Conservation (phyloP, 2,329 filamentous ascomycete genomes). For the Aspergillus sp. region DNA sequence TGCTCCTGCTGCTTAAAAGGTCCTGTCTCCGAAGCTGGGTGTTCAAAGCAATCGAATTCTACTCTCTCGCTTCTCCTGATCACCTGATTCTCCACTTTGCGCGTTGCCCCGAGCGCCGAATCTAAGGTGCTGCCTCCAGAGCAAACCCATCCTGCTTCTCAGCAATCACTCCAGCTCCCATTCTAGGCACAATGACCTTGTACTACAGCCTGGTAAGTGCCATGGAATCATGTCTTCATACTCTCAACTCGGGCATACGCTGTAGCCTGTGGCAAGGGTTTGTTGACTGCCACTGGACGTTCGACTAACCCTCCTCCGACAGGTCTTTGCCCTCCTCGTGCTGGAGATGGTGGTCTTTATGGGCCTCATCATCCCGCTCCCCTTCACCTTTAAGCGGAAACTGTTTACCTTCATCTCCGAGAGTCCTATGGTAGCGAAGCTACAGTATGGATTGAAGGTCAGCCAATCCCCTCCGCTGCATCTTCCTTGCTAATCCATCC, state of each 20-base stretch:
- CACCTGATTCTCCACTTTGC: too few species aligned
- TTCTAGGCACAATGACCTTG: slow-evolving; percentile 53
- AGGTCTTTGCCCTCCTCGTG: slow-evolving; percentile 43
- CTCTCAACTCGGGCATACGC: slow-evolving; percentile 5
- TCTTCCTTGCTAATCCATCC: neutral
- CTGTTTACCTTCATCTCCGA: slow-evolving; percentile 96
- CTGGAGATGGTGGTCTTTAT: slow-evolving; percentile 43
- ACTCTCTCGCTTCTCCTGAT: too few species aligned
- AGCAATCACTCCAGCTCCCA: too few species aligned
- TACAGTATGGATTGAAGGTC: slow-evolving; percentile 94
- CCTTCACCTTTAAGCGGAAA: slow-evolving; percentile 74
- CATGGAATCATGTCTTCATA: neutral
- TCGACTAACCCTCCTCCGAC: slow-evolving; percentile 3
- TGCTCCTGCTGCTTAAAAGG: too few species aligned
- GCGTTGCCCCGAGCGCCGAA: too few species aligned
- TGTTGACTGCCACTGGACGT: neutral
- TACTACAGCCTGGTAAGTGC: slow-evolving; percentile 57
- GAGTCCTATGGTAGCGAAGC: slow-evolving; percentile 72
- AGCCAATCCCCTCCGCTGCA: slow-evolving; percentile 4
- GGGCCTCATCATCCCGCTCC: slow-evolving; percentile 62
- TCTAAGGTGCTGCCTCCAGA: slow-evolving; percentile 52
- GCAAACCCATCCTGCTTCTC: neutral
- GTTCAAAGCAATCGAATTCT: too few species aligned
- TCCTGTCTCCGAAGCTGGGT: too few species aligned
- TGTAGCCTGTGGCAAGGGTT: slow-evolving; percentile 14